phyloP scores from a whole-genome alignment of 768 basidiomycete species.

The Leucosporidium scottii region DNA sequence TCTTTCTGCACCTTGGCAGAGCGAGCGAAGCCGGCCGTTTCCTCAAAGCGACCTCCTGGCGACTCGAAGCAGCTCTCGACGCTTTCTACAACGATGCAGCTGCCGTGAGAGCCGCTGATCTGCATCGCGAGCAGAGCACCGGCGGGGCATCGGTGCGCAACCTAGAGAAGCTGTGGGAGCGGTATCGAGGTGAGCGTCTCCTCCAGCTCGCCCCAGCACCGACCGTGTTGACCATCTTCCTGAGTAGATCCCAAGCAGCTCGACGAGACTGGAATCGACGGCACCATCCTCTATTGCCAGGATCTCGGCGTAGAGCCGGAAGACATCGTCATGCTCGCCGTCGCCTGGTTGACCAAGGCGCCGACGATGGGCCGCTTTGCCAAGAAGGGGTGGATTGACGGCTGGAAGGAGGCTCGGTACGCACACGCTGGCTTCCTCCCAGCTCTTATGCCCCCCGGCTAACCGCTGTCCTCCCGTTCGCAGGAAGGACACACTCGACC shows the following conservation, averaged over 20 bases:
- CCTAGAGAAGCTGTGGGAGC: conserved; percentile 55
- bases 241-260: conserved; percentile 40
- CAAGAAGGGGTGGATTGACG: conserved; percentile 65
- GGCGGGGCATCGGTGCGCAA: conserved; percentile 25
- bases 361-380: conserved; percentile 66
- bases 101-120: conserved; percentile 6
- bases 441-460: conserved; percentile 5
- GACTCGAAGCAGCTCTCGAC: conserved; percentile 35
- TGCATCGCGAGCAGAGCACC: neutral
- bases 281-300: conserved; percentile 68
- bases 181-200: conserved; percentile 56
- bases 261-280: conserved; percentile 65
- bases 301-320: conserved; percentile 66
- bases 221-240: neutral
- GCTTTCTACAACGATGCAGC: conserved; percentile 31
- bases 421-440: conserved; percentile 34
- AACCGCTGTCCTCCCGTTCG: neutral
- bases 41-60: conserved; percentile 25
- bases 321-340: conserved; percentile 70
- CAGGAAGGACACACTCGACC: conserved; percentile 60
- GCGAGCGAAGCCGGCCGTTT: conserved; percentile 25
- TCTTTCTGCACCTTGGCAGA: neutral
- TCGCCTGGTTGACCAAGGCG: conserved; percentile 75
- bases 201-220: neutral
- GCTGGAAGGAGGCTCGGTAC: conserved; percentile 68